Evolutionary conservation across 73 alveolate genomes (phyloP).

Genomic region (Paramecium bursaria): DNA sequence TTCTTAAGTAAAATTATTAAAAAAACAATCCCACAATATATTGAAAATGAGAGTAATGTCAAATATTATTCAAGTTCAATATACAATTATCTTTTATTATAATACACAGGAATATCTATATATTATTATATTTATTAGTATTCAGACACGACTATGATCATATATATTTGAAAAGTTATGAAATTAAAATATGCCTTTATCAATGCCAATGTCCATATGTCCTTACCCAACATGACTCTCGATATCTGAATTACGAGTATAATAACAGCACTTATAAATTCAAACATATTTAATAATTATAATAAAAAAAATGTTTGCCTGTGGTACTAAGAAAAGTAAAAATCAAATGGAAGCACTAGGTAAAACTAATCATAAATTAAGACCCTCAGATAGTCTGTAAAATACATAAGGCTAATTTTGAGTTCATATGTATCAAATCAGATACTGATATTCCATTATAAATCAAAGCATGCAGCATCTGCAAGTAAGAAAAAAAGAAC

Average conservation of each 20-base stretch:
- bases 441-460: not conserved
- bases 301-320: not conserved
- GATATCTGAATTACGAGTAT: too few species aligned
- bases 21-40: too few species aligned
- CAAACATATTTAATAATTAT: too few species aligned
- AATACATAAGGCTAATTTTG: constrained; percentile 8
- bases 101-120: too few species aligned
- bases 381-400: not conserved
- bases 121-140: too few species aligned
- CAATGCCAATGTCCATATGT: too few species aligned
- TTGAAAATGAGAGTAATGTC: too few species aligned
- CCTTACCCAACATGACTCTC: not conserved
- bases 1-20: too few species aligned
- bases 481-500: not conserved
- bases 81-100: too few species aligned
- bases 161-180: not conserved
- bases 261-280: not conserved
- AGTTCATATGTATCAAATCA: too few species aligned
- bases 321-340: constrained; percentile 21
- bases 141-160: not conserved
- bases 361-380: not conserved
- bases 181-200: not conserved
- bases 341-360: not conserved
- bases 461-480: constrained; percentile 12
- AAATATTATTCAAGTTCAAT: too few species aligned